A percentile compares a stretch with the other conserved stretches of the same genome.
These are phyloP conservation scores for Agrostemma githago DNA, from an alignment of 148 eudicot genomes.

Conservation along the genomic window DNA sequence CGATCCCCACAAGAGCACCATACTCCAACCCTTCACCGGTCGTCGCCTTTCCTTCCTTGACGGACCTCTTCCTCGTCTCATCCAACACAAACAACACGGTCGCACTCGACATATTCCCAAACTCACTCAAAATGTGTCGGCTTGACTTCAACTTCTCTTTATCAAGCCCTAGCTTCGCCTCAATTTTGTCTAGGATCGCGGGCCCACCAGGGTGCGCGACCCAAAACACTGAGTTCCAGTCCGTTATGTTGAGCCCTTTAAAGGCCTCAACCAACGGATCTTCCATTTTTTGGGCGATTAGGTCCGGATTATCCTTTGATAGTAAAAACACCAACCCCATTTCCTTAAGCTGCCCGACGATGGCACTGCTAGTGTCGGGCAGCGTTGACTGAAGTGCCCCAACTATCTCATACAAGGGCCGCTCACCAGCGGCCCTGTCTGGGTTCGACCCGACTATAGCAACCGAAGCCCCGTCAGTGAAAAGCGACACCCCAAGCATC, in stretches of 20 bases:
- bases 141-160: neutral
- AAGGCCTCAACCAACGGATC: constrained; percentile 10
- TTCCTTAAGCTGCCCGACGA: neutral
- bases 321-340: neutral
- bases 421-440: neutral
- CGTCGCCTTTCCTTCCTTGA: constrained; percentile 12
- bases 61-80: constrained; percentile 18
- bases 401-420: neutral
- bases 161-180: constrained; percentile 10
- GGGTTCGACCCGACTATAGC: constrained; percentile 11
- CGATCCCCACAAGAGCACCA: constrained; percentile 1
- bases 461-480: constrained; percentile 1
- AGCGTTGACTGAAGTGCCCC: neutral
- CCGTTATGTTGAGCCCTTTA: neutral
- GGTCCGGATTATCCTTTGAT: neutral
- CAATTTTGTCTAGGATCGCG: constrained; percentile 18
- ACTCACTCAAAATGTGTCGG: constrained; percentile 4
- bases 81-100: constrained; percentile 17
- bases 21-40: constrained; percentile 26
- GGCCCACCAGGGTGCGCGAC: constrained; percentile 16
- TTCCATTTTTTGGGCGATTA: constrained; percentile 3
- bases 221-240: constrained; percentile 20
- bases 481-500: constrained; percentile 3
- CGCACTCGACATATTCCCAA: constrained; percentile 9
- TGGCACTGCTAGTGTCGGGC: neutral